Evolutionary conservation across 2,329 filamentous ascomycete genomes (phyloP).

Genomic region (Cercospora sesami): DNA sequence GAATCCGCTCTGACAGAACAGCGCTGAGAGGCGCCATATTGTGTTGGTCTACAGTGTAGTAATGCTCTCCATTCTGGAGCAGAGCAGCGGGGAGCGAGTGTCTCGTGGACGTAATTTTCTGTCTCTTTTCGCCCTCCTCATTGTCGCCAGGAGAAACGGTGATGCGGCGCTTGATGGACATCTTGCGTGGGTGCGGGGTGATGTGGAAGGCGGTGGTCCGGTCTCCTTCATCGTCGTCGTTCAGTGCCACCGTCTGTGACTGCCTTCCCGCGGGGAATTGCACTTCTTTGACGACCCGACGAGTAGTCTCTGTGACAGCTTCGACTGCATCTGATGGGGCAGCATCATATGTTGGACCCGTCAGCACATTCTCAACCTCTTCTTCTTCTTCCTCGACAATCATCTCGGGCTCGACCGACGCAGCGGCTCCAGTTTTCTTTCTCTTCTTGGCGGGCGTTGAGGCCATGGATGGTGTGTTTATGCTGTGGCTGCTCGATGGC

Average conservation of each 20-base stretch:
- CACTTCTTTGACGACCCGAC: slow-evolving; percentile 31
- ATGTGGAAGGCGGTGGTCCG: slow-evolving; percentile 36
- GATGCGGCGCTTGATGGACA: slow-evolving; percentile 36
- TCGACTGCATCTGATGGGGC: slow-evolving; percentile 23
- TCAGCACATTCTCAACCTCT: slow-evolving; percentile 11
- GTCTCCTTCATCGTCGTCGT: slow-evolving; percentile 22
- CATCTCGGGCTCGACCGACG: slow-evolving; percentile 29
- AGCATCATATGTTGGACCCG: slow-evolving; percentile 10
- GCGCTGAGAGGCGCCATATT: slow-evolving; percentile 36
- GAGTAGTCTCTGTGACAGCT: slow-evolving; percentile 21
- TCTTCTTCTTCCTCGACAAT: slow-evolving; percentile 35
- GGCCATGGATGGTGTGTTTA: slow-evolving; percentile 12
- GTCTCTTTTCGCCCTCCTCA: slow-evolving; percentile 21
- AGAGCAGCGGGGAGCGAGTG: slow-evolving; percentile 37
- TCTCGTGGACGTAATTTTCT: slow-evolving; percentile 32
- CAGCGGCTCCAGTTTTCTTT: slow-evolving; percentile 26
- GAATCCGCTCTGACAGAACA: slow-evolving; percentile 37
- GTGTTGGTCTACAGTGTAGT: slow-evolving; percentile 31
- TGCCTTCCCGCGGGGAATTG: slow-evolving; percentile 32
- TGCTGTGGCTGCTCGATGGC: slow-evolving; percentile 29
- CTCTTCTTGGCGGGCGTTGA: slow-evolving; percentile 31
- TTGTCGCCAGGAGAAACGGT: slow-evolving; percentile 34
- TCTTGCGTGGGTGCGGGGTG: slow-evolving; percentile 36
- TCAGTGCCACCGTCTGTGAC: slow-evolving; percentile 16
- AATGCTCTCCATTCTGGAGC: slow-evolving; percentile 27